A percentile compares a stretch with the other conserved stretches of the same genome.
Conservation (phyloP, 1,284 basidiomycete genomes). For the Fomitiporia mediterranea region DNA sequence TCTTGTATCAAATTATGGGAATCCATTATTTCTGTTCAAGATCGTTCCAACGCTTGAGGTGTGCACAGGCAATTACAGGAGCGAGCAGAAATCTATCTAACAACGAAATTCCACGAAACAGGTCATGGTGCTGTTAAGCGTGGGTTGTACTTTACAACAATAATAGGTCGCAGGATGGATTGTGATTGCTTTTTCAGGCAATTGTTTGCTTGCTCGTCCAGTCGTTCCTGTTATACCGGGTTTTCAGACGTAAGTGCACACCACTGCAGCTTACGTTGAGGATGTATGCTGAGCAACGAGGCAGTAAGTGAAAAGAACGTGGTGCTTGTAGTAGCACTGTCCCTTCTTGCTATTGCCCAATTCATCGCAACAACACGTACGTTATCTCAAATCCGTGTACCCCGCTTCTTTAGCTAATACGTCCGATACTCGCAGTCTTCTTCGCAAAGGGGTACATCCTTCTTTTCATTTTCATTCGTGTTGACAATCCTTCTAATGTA, state of each 20-base stretch:
- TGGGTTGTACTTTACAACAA: not conserved
- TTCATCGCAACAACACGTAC: conserved; percentile 6
- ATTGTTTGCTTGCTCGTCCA: conserved; percentile 19
- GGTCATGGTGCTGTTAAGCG: conserved; percentile 14
- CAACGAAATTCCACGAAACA: not conserved
- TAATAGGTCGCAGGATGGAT: too few relatives aligned
- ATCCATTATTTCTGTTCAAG: not conserved
- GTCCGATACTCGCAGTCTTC: conserved; percentile 2
- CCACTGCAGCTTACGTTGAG: not conserved
- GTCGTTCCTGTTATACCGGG: conserved; percentile 15
- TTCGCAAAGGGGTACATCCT: conserved; percentile 6
- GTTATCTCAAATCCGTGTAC: not conserved
- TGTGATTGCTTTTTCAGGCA: conserved; percentile 4
- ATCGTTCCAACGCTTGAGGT: conserved; percentile 13
- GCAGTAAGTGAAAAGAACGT: conserved; percentile 17
- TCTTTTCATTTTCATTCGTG: not conserved
- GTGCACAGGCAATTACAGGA: not conserved
- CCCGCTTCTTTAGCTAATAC: too few relatives aligned
- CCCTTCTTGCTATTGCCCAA: conserved; percentile 4
- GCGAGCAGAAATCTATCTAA: not conserved
- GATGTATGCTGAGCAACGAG: not conserved
- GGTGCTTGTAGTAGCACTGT: conserved; percentile 1
- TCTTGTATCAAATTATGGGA: conserved; percentile 14
- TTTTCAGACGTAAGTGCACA: conserved; percentile 14
- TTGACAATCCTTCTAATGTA: not conserved